Conservation (phyloP, 225 moss, liverwort and hornwort species). For the Pseudisothecium myosuroides region DNA sequence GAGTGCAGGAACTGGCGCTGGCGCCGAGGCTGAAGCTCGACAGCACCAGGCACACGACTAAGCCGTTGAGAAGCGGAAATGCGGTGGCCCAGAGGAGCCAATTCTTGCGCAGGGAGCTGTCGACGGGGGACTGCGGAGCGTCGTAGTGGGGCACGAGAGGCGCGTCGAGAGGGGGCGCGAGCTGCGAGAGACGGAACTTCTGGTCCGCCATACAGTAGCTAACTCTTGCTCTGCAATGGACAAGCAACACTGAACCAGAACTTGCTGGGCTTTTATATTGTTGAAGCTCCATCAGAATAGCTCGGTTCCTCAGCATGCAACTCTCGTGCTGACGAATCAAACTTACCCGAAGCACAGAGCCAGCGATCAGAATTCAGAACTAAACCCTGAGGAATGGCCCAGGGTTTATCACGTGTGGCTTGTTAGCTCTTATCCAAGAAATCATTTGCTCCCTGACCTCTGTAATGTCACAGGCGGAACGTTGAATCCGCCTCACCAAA, state of each 20-base stretch:
- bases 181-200: neutral
- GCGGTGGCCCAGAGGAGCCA: conserved; percentile 23
- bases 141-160: neutral
- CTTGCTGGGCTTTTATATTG: too few species aligned
- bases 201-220: conserved; percentile 9
- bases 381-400: too few species aligned
- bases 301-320: too few species aligned
- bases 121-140: neutral
- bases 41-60: conserved; percentile 9
- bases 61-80: neutral
- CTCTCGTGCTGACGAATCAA: too few species aligned
- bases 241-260: neutral
- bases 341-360: too few species aligned
- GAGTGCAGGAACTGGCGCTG: neutral
- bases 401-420: too few species aligned
- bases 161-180: neutral
- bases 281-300: too few species aligned
- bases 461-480: too few species aligned
- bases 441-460: too few species aligned
- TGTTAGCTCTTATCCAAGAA: too few species aligned
- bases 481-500: too few species aligned
- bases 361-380: too few species aligned
- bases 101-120: neutral
- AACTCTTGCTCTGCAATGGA: neutral
- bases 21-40: neutral